Base-by-base conservation (phyloP, 2,329 filamentous ascomycete genomes). In the Epichloe hybrida region DNA sequence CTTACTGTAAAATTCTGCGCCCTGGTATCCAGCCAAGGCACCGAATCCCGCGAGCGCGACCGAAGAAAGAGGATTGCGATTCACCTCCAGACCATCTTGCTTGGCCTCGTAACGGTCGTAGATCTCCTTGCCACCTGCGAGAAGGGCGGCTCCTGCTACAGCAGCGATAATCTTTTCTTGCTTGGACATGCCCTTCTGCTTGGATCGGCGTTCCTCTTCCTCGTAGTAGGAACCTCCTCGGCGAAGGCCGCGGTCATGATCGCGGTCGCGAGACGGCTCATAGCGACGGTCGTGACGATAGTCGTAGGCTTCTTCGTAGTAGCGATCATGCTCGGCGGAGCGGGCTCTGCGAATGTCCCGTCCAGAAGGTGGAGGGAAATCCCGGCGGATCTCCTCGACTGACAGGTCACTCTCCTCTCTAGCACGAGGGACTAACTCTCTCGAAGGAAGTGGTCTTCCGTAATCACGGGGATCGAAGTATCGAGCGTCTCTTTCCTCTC, bases 321-420 rank as follows among this genome's bases (percentile, higher is more conserved):
- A 73, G 20, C 42, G 46, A 54, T 71, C 69, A 44, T 76, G 73
- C 51, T 83, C 82, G 51, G 76, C 77, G 6, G 84, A 86, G 59
- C 81, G 77, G 58, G 83, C 73, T 52, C 83, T 78, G 57, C 79
- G 76, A 38, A 75, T 61, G 54, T 78, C 77, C 50, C 66, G 65
- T 54, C 73, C 62, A 9, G 57, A 56, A n/a, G 83, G 84, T 6
- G 88, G 86, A 35, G 87, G 87, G 61, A 94, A 95, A 58, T 94
- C 86, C 57, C 88, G 82, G 56, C 81, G 80, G 53, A 94, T 81
- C 68, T 94, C 87, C 69, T 95, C 90, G 62, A 94, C 69, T 2
- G 83, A 83, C 27, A 84, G 70, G 44, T 83, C 82, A 65, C 84
- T 89, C 61, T 88, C 84, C 63, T 90, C 83, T 56, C 84, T 82